These are phyloP conservation scores for Gnomoniopsis sp. DNA, from an alignment of 2,329 filamentous ascomycete species.

Conservation along the genomic window DNA sequence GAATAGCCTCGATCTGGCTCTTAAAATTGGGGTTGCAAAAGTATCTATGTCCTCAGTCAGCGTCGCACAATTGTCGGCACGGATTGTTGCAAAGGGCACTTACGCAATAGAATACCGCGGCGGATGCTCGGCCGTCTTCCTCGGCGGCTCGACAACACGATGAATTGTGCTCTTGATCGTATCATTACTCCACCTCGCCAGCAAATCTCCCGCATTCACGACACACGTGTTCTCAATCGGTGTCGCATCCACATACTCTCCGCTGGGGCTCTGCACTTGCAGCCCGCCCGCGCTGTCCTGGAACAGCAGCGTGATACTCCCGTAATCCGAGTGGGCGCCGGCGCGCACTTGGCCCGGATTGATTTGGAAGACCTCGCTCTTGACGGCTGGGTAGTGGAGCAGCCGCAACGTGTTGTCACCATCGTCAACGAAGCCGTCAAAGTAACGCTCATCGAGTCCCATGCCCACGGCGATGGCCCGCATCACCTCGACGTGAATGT, in stretches of 20 bases:
- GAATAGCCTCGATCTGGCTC: slow-evolving; percentile 73
- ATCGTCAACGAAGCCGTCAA: slow-evolving; percentile 69
- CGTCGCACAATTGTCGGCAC: no score
- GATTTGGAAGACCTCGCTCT: slow-evolving; percentile 60
- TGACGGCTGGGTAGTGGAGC: slow-evolving; percentile 72
- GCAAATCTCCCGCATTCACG: slow-evolving; percentile 82
- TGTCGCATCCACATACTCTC: slow-evolving; percentile 76
- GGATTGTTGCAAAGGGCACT: slow-evolving; percentile 28
- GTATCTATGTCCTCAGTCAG: slow-evolving; percentile 46
- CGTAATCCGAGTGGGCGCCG: slow-evolving; percentile 71
- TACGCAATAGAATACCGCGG: slow-evolving; percentile 82
- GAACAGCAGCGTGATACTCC: slow-evolving; percentile 60
- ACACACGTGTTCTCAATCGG: slow-evolving; percentile 81
- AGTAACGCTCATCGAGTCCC: slow-evolving; percentile 67
- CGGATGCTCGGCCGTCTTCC: slow-evolving; percentile 58
- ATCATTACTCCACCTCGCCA: slow-evolving; percentile 88
- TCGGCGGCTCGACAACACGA: slow-evolving; percentile 81
- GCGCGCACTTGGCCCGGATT: slow-evolving; percentile 71
- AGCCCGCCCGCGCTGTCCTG: slow-evolving; percentile 55
- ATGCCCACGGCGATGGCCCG: slow-evolving; percentile 79
- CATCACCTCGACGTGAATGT: slow-evolving; percentile 76
- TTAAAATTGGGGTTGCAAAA: slow-evolving; percentile 87
- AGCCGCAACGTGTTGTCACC: slow-evolving; percentile 71
- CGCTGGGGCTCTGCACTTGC: slow-evolving; percentile 66
- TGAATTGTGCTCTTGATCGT: slow-evolving; percentile 88